Base-by-base conservation (phyloP, 2,329 filamentous ascomycete genomes). In the Trichophaea hybrida region DNA sequence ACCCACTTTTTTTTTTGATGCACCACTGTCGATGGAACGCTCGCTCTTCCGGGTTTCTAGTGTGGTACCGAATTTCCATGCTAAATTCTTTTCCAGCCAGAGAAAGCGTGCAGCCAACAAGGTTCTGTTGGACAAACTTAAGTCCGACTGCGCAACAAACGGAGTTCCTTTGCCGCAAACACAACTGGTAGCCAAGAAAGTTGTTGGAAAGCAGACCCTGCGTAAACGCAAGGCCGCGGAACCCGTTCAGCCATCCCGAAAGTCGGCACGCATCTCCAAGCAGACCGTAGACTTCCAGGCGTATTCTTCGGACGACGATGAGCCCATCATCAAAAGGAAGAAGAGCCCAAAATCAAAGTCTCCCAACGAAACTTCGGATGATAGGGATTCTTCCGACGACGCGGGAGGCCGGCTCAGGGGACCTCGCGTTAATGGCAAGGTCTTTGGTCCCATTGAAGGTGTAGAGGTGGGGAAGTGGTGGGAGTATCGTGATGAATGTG, bases 401-500 rank as follows among this genome's bases (percentile, higher is more conserved):
- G 48, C 17, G 40, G 15, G 5, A 31, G n/a, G 37, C 15, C n/a
- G 35, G 15, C 13, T 49, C 46, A 12, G 31, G 46, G 38, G 40
- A 38, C 6, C n/a, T 12, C 17, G 34, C 4, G 13, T 40, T 5
- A 57, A 43, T 15, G 53, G 53, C 4, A 64, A 60, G 15, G 51
- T 59, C 6, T 61, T 65, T 44, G 64, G 65, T 5, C 46, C 57
- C 6, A 66, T 66, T 32, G 32, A 38, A 8, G 65, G 65, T 2
- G 46, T 64, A 6, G 13, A 55, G 5, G 61, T 66, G 1, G 64
- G 64, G 4, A 50, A 60, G 12, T 64, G 59, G 59, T 66, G 61
- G 61, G 32, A 49, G 15, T 64, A 49, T 10, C 57, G 64, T 31
- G 40, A 62, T n/a, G 55, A 59, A n/a, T 62, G 59, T 34, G 57